Conservation (phyloP, 169 alveolate species). For the Amoebophrya sp. region DNA sequence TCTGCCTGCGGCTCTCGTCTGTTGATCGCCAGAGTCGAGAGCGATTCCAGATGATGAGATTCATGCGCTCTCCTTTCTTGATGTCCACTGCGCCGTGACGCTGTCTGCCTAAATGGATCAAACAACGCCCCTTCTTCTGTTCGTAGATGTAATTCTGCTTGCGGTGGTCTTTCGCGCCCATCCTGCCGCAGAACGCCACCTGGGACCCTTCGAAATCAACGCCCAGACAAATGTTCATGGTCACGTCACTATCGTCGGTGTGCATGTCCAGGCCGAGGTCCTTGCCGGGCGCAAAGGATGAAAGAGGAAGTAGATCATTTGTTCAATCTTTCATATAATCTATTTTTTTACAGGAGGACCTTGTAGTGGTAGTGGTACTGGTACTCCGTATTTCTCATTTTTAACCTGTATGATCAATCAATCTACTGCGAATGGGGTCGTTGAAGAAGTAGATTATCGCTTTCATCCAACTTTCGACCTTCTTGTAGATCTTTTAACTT, state of each 20-base stretch:
- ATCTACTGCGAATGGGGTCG: too few species aligned
- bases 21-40: neutral
- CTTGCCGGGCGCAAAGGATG: conserved; percentile 24
- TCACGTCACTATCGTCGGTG: conserved; percentile 1
- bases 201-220: neutral
- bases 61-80: conserved; percentile 11
- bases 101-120: conserved; percentile 7
- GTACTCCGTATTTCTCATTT: too few species aligned
- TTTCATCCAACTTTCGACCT: too few species aligned
- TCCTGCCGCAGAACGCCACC: conserved; percentile 26
- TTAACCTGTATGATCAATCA: too few species aligned
- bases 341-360: too few species aligned
- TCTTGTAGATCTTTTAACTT: too few species aligned
- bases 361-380: too few species aligned
- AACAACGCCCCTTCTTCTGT: neutral
- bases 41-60: neutral
- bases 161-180: neutral
- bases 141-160: neutral
- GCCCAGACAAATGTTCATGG: neutral
- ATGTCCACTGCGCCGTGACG: conserved; percentile 25
- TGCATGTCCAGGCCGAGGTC: conserved; percentile 23
- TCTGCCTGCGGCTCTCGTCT: neutral
- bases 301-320: too few species aligned
- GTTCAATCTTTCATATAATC: too few species aligned
- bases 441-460: too few species aligned